phyloP scores from a whole-genome alignment of 2,329 filamentous ascomycete genomes.

The Exserohilum turcica region DNA sequence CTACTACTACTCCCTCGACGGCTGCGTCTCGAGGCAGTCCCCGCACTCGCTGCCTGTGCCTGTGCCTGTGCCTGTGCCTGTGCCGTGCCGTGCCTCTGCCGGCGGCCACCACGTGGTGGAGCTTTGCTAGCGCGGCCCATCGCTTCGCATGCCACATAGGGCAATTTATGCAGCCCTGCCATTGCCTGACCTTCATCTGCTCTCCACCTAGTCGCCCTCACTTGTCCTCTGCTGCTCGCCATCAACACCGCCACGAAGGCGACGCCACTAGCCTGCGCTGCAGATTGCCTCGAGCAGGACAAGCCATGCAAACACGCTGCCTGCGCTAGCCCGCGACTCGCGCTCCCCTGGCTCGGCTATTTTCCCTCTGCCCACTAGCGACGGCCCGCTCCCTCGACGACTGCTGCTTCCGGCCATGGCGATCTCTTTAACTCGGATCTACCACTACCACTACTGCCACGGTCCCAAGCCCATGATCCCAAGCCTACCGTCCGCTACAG shows the following conservation, averaged over 20 bases:
- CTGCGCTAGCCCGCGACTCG: background rate
- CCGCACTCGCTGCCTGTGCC: constrained; percentile 2
- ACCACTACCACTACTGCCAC: too few species aligned
- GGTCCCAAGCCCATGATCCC: background rate
- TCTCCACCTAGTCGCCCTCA: background rate
- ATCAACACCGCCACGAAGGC: background rate
- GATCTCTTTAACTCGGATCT: constrained; percentile 1
- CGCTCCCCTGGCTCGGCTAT: constrained; percentile 1
- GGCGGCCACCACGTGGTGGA: constrained; percentile 3
- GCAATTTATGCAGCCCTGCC: background rate
- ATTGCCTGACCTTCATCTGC: background rate
- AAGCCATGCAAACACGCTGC: background rate
- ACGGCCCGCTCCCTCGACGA: constrained; percentile 14
- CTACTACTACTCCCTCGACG: too few species aligned
- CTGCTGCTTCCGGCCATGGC: constrained; percentile 4
- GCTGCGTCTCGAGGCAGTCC: constrained; percentile 1
- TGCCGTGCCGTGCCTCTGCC: too few species aligned
- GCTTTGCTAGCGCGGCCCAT: constrained; percentile 1
- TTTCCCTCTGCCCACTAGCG: constrained; percentile 9
- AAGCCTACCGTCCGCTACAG: background rate
- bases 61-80: too few species aligned
- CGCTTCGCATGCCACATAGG: background rate
- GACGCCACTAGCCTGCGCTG: background rate
- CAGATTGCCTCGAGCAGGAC: background rate
- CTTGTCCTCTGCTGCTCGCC: background rate